Percentiles rank a stretch among this genome's conserved stretches.
Evolutionary conservation across 768 basidiomycete species (phyloP).

Genomic region (Hydnum rufescens): DNA sequence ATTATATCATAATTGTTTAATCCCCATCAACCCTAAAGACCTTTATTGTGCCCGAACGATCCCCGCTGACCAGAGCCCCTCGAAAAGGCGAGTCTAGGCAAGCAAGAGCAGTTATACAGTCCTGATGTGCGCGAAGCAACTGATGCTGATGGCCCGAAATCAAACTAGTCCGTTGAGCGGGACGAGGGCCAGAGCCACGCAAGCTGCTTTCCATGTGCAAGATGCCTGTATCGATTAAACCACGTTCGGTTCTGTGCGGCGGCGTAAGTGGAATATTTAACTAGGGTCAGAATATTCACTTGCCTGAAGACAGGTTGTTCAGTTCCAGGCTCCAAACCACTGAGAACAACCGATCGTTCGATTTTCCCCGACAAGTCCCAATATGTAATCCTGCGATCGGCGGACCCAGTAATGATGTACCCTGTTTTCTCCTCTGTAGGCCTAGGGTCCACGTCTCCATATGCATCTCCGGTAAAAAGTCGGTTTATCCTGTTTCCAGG

Average conservation of each 20-base stretch:
- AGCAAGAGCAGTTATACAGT: conserved; percentile 67
- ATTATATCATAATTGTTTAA: too few species aligned
- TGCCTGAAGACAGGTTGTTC: conserved; percentile 68
- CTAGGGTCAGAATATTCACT: conserved; percentile 4
- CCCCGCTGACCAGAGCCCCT: conserved; percentile 81
- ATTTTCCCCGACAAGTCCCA: conserved; percentile 60
- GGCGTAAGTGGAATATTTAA: conserved; percentile 10
- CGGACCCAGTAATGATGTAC: conserved; percentile 74
- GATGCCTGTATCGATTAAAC: neutral
- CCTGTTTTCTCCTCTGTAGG: conserved; percentile 18
- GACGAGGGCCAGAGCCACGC: conserved; percentile 36
- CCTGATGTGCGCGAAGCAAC: conserved; percentile 71
- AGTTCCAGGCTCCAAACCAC: conserved; percentile 52
- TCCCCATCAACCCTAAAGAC: conserved; percentile 31
- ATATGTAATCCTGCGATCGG: conserved; percentile 68
- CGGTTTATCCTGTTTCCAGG: neutral
- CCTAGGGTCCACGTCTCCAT: neutral
- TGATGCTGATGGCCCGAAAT: conserved; percentile 71
- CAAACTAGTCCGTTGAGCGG: conserved; percentile 55
- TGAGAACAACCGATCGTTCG: conserved; percentile 58
- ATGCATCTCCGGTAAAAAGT: neutral
- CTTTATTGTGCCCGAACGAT: conserved; percentile 75
- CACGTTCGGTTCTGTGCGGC: neutral
- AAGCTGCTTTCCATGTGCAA: conserved; percentile 7
- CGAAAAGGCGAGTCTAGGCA: conserved; percentile 86